A percentile compares a stretch with the other conserved stretches of the same genome.
These are phyloP conservation scores for Orbilia javanica DNA, from an alignment of 2,329 filamentous ascomycete species.

Conservation along the genomic window DNA sequence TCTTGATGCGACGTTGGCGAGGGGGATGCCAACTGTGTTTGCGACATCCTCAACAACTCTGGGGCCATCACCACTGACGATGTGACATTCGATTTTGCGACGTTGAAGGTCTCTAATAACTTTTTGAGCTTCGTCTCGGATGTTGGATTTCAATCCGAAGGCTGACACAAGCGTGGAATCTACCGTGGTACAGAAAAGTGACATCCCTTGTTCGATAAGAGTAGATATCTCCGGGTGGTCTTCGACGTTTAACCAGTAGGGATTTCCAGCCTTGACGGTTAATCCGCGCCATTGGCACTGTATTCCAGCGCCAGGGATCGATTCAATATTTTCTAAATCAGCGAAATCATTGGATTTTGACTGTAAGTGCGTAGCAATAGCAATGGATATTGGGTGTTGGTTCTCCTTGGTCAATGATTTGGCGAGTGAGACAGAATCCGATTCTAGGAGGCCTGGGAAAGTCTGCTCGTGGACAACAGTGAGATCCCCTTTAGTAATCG, in stretches of 20 bases:
- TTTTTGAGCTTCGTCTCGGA: constrained; percentile 67
- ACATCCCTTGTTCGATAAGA: constrained; percentile 57
- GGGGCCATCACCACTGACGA: constrained; percentile 72
- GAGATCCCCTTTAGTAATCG: constrained; percentile 74
- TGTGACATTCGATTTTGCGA: constrained; percentile 69
- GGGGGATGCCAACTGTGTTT: constrained; percentile 65
- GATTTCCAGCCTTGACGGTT: constrained; percentile 39
- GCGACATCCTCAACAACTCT: constrained; percentile 69
- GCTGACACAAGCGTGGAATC: constrained; percentile 66
- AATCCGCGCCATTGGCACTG: constrained; percentile 27
- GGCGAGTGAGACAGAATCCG: constrained; percentile 64
- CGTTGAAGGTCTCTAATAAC: constrained; percentile 68
- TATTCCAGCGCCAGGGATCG: constrained; percentile 65
- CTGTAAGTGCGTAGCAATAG: constrained; percentile 67
- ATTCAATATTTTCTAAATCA: constrained; percentile 62
- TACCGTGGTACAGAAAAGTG: constrained; percentile 68
- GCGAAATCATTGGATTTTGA: not conserved
- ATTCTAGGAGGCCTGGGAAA: constrained; percentile 61
- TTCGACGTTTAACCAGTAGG: constrained; percentile 49
- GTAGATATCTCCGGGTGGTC: constrained; percentile 3
- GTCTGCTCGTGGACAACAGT: constrained; percentile 65
- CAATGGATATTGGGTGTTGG: constrained; percentile 70
- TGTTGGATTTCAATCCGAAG: constrained; percentile 69
- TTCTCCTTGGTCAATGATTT: constrained; percentile 65
- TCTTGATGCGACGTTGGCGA: constrained; percentile 66